Percentiles rank a stretch among this genome's conserved stretches.
Conservation (phyloP, 75 land plant genomes). For the Pseudotsuga menziesii region DNA sequence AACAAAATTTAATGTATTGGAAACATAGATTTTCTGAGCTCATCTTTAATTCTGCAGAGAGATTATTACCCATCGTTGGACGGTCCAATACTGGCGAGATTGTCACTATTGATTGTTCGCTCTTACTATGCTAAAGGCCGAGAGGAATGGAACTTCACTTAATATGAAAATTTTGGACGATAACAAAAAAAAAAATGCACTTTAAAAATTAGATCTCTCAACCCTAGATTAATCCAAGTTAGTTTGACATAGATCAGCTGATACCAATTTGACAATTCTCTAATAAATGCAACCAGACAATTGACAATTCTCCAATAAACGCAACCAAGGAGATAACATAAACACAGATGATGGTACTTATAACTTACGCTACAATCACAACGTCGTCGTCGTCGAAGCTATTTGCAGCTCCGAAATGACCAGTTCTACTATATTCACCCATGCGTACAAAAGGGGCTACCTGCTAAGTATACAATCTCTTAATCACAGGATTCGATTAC, state of each 20-base stretch:
- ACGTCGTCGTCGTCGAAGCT: constrained; percentile 9
- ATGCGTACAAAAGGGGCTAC: constrained; percentile 58
- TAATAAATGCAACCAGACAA: neutral
- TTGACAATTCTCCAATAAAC: neutral
- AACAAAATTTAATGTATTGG: neutral
- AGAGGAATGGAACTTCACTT: too few relatives aligned
- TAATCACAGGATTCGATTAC: too few relatives aligned
- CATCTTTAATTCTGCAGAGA: neutral
- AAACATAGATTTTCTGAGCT: neutral
- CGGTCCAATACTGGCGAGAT: too few relatives aligned
- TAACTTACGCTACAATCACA: constrained; percentile 20
- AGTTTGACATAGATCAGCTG: too few relatives aligned
- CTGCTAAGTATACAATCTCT: too few relatives aligned
- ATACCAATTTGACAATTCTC: neutral
- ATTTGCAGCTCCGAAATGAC: constrained; percentile 1
- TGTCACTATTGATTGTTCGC: too few relatives aligned
- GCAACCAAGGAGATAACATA: neutral
- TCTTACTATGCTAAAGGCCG: too few relatives aligned
- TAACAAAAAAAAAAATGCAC: too few relatives aligned
- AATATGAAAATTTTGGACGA: too few relatives aligned
- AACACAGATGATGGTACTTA: neutral
- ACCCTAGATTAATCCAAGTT: too few relatives aligned
- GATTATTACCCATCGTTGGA: too few relatives aligned
- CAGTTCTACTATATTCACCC: constrained; percentile 55
- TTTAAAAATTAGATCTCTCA: too few relatives aligned